Percentiles rank a stretch among this genome's conserved stretches.
Conservation (phyloP, 2,329 filamentous ascomycete genomes). For the Diaporthe helianthi region DNA sequence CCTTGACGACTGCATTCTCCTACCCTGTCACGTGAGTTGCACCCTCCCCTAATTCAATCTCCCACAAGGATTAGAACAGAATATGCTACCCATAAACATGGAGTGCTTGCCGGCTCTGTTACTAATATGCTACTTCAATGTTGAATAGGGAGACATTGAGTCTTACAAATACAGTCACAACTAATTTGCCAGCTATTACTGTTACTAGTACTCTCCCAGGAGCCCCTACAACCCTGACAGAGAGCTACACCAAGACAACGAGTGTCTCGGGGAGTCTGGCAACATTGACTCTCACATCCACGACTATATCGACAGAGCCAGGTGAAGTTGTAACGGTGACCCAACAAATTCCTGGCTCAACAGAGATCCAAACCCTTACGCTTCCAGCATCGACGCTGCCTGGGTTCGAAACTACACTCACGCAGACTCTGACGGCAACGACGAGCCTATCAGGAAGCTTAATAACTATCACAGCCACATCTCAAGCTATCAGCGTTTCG, state of each 20-base stretch:
- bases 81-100: not conserved
- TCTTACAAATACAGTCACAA: not conserved
- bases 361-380: no score
- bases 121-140: not conserved
- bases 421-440: no score
- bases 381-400: no score
- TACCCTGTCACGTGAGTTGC: constrained; percentile 12
- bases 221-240: constrained; percentile 33
- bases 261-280: constrained; percentile 24
- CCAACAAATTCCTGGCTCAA: no score
- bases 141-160: constrained; percentile 9
- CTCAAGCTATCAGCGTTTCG: no score
- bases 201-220: not conserved
- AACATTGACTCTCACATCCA: constrained; percentile 13
- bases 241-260: constrained; percentile 30
- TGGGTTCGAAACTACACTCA: no score
- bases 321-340: constrained; percentile 6
- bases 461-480: no score
- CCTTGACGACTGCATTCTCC: constrained; percentile 4
- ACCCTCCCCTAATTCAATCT: no score
- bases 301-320: not conserved
- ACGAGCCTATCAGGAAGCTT: no score
- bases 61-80: not conserved
- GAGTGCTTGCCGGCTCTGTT: not conserved
- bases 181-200: not conserved